Evolutionary conservation across 805 yeast species (phyloP).

Genomic region (Lipomyces kockii): DNA sequence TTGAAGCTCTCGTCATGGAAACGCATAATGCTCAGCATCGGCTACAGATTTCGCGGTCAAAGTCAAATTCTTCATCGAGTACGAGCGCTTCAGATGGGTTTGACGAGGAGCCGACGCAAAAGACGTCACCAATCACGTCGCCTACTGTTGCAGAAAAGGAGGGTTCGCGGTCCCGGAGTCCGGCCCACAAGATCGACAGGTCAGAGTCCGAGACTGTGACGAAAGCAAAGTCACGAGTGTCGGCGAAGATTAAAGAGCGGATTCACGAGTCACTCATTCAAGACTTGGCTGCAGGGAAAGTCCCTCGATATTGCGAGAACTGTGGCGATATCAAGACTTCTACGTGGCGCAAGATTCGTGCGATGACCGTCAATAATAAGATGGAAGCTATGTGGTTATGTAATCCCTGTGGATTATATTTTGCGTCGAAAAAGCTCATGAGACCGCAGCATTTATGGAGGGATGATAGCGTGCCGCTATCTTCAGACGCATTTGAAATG

Average conservation of each 20-base stretch:
- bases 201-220: not conserved
- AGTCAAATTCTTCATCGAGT: not conserved
- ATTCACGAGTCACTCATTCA: constrained; percentile 30
- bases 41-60: not conserved
- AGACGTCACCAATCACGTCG: constrained; percentile 4
- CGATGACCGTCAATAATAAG: constrained; percentile 28
- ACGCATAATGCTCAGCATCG: not conserved
- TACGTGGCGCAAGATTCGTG: constrained; percentile 41
- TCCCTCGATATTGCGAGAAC: constrained; percentile 42
- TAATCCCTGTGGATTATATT: constrained; percentile 45
- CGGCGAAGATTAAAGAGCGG: constrained; percentile 24
- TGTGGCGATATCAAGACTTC: constrained; percentile 43
- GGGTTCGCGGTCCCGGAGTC: not conserved
- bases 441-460: constrained; percentile 44
- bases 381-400: constrained; percentile 26
- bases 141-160: not conserved
- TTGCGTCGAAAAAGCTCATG: constrained; percentile 41
- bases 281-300: constrained; percentile 38
- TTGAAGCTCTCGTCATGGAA: not conserved
- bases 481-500: constrained; percentile 24
- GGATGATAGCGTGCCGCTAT: constrained; percentile 6
- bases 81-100: not conserved
- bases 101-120: constrained; percentile 2
- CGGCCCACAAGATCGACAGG: not conserved
- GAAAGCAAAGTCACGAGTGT: not conserved